Conservation (phyloP, 2,329 filamentous ascomycete genomes). For the Alternaria sp. region DNA sequence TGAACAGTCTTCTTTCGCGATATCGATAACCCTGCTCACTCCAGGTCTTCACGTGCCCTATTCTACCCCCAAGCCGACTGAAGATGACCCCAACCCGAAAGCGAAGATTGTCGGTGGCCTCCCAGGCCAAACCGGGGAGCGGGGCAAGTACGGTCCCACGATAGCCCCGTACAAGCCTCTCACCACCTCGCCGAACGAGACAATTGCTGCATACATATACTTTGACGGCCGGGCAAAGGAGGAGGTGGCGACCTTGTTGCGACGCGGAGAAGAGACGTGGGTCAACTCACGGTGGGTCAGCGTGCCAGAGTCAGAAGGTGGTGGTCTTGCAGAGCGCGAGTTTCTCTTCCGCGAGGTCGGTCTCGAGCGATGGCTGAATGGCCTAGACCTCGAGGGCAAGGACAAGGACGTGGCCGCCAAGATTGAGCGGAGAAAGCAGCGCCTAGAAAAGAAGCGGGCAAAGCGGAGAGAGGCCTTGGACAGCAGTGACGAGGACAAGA, state of each 20-base stretch:
- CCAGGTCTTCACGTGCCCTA: conserved; percentile 90
- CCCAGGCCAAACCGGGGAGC: conserved; percentile 61
- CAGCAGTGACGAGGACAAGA: conserved; percentile 59
- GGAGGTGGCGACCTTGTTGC: conserved; percentile 91
- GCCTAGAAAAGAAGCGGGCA: conserved; percentile 83
- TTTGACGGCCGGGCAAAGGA: conserved; percentile 96
- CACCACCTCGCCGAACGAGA: conserved; percentile 93
- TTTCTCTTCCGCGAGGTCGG: conserved; percentile 98
- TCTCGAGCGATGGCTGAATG: conserved; percentile 94
- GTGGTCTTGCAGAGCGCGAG: conserved; percentile 92
- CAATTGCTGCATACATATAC: conserved; percentile 98
- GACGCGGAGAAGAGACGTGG: conserved; percentile 97
- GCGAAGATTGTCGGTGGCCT: conserved; percentile 81
- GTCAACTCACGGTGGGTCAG: conserved; percentile 99
- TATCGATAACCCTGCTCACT: conserved; percentile 94
- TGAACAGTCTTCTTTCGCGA: conserved; percentile 95
- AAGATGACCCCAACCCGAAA: conserved; percentile 79
- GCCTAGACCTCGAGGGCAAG: conserved; percentile 90
- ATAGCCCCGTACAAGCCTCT: conserved; percentile 89
- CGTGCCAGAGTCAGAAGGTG: conserved; percentile 87
- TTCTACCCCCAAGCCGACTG: conserved; percentile 82
- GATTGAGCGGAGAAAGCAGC: conserved; percentile 68
- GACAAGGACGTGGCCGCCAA: conserved; percentile 79
- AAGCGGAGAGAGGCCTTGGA: conserved; percentile 70
- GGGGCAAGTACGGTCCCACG: conserved; percentile 63